Base-by-base conservation (phyloP, 2,329 filamentous ascomycete species). In the Coniella lustricola region DNA sequence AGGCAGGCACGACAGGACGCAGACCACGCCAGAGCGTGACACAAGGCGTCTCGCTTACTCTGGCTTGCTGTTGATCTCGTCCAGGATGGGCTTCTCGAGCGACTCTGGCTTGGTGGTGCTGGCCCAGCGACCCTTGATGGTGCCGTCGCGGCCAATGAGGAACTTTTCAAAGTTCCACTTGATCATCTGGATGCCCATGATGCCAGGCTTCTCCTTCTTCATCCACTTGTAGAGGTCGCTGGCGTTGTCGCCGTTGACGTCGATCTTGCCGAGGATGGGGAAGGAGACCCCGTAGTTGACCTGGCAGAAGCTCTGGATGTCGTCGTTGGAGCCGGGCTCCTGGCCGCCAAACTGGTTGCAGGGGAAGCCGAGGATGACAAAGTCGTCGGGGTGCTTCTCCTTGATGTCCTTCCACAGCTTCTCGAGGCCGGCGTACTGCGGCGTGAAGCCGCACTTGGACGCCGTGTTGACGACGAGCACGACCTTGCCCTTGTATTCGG, bases 91-190 rank as follows among this genome's bases (percentile, higher is more conserved):
- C 54, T 76, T 74, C 79, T 91, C 86, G 59, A 98, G 70, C 34
- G 70, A 69, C 72, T 91, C 88, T 1, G 93, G 93, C 76, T 90
- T 93, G 52, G 86, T 89, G 16, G 82, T 86, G 67, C 87, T 91
- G 31, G 88, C 87, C 89, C 90, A 98, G 56, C 93, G 75, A 22
- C 78, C 78, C 70, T 87, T 85, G 58, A 97, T 89, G 70, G 85
- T 78, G 21, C 93, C 93, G 67, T 97, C 89, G 54, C 81, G 79
- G 52, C 84, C 85, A 56, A 98, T 74, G 55, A 98, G 72, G 71
- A 96, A 98, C 80, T 98, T 98, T 70, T 98, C 93, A 74, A 97
- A 98, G 73, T 98, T 98, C 93, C 93, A 98, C 85, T 97, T 96
- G 61, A 98, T 76, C 54, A 84, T 71, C 83, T 94, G 91, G 63